Evolutionary conservation across 768 basidiomycete species (phyloP).

Genomic region (Lactarius tabidus): DNA sequence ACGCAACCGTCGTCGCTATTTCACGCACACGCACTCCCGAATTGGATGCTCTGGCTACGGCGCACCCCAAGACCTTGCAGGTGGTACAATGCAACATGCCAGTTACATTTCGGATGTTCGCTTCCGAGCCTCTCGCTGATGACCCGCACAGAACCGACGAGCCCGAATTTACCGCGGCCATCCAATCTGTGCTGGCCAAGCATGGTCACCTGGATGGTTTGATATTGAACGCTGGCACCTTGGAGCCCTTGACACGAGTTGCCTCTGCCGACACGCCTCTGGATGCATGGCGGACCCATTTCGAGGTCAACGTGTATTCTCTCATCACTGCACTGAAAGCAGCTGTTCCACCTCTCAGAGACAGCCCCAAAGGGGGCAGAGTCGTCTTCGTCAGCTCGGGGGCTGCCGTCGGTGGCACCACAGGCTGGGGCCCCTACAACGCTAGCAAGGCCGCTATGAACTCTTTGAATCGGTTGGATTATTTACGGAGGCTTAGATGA

Average conservation of each 20-base stretch:
- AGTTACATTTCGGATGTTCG: slow-evolving; percentile 35
- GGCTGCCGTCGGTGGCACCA: slow-evolving; percentile 60
- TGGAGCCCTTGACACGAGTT: slow-evolving; percentile 66
- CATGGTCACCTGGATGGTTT: slow-evolving; percentile 71
- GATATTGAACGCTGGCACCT: slow-evolving; percentile 78
- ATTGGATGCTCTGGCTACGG: slow-evolving; percentile 45
- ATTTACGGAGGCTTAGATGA: background rate
- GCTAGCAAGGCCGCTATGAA: slow-evolving; percentile 89
- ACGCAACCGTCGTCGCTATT: slow-evolving; percentile 69
- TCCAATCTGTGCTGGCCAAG: slow-evolving; percentile 46
- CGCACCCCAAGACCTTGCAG: slow-evolving; percentile 42
- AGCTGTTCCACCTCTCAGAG: slow-evolving; percentile 64
- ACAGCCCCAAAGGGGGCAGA: slow-evolving; percentile 52
- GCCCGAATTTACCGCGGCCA: slow-evolving; percentile 49
- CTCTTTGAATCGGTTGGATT: slow-evolving; percentile 48
- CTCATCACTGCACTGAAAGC: slow-evolving; percentile 65
- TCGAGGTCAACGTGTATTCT: slow-evolving; percentile 89
- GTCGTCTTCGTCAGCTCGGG: slow-evolving; percentile 87
- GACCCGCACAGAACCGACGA: slow-evolving; percentile 51
- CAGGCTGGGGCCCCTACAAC: slow-evolving; percentile 80
- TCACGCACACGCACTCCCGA: slow-evolving; percentile 69
- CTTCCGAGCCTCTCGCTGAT: slow-evolving; percentile 10
- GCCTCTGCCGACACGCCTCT: slow-evolving; percentile 46
- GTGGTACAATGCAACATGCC: slow-evolving; percentile 72
- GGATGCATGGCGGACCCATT: slow-evolving; percentile 63